A percentile compares a stretch with the other conserved stretches of the same genome.
Evolutionary conservation across 1,284 basidiomycete genomes (phyloP).

Genomic region (Calocybe gambosa): DNA sequence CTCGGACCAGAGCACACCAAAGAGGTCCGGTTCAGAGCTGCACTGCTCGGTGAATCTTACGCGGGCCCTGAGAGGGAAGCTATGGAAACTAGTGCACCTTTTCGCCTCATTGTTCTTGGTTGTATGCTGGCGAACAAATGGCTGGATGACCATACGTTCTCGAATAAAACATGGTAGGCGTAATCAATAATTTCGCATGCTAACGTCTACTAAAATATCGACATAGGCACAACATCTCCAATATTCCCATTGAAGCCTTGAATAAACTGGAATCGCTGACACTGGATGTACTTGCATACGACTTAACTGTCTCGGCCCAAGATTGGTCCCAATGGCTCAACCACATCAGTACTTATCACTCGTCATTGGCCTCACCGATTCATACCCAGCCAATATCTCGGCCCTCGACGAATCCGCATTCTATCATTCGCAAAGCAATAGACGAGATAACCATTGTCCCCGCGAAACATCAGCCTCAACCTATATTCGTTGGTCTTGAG

Average conservation of each 20-base stretch:
- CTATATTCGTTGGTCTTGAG: slow-evolving; percentile 65
- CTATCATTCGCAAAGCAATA: slow-evolving; percentile 60
- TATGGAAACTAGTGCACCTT: slow-evolving; percentile 53
- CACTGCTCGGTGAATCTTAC: slow-evolving; percentile 48
- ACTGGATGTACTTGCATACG: slow-evolving; percentile 61
- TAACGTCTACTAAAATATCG: slow-evolving; percentile 4
- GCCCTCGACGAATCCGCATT: slow-evolving; percentile 62
- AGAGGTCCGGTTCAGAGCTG: slow-evolving; percentile 57
- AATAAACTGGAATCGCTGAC: slow-evolving; percentile 67
- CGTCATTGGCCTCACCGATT: slow-evolving; percentile 48
- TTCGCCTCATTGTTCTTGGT: slow-evolving; percentile 74
- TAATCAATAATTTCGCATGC: slow-evolving; percentile 10
- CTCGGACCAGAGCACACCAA: slow-evolving; percentile 44
- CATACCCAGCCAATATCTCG: slow-evolving; percentile 74
- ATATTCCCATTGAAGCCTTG: slow-evolving; percentile 58
- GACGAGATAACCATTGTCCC: slow-evolving; percentile 58
- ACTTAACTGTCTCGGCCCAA: slow-evolving; percentile 56
- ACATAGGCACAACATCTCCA: slow-evolving; percentile 71
- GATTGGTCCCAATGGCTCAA: slow-evolving; percentile 68
- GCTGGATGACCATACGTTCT: slow-evolving; percentile 89
- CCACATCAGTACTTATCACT: slow-evolving; percentile 58
- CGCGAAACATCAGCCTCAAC: slow-evolving; percentile 33
- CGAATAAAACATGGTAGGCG: slow-evolving; percentile 84
- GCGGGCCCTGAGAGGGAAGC: slow-evolving; percentile 44
- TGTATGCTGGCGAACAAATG: slow-evolving; percentile 89